Conservation (phyloP, 2,329 filamentous ascomycete species). For the Kalaharituber pfeilii region DNA sequence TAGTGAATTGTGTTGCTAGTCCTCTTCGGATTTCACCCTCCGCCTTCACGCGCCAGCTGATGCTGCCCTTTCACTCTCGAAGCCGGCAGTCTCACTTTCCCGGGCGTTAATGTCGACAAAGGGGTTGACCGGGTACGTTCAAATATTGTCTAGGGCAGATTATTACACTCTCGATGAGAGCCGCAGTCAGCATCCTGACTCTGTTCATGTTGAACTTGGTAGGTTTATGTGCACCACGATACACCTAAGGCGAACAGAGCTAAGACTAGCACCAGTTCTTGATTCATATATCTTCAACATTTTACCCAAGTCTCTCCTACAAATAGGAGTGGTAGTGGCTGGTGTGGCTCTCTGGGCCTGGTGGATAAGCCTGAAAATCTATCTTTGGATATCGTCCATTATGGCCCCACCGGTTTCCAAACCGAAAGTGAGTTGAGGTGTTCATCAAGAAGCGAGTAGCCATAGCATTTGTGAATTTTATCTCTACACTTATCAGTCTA, state of each 20-base stretch:
- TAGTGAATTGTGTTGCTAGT: no score
- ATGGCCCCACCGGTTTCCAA: no score
- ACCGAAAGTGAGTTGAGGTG: no score
- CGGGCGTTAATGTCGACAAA: not conserved
- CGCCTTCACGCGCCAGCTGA: conserved; percentile 11
- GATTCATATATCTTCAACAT: conserved; percentile 71
- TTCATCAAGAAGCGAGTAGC: no score
- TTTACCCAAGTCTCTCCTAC: conserved; percentile 58
- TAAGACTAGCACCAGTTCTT: conserved; percentile 40
- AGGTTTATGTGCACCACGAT: no score
- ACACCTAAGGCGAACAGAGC: no score
- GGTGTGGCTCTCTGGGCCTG: conserved; percentile 40
- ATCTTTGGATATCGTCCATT: conserved; percentile 17
- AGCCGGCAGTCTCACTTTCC: no score
- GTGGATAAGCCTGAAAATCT: conserved; percentile 34
- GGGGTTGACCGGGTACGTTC: conserved; percentile 49
- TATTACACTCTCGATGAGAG: conserved; percentile 58
- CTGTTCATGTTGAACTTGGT: conserved; percentile 58
- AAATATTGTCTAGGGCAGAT: no score
- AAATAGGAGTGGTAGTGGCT: conserved; percentile 51
- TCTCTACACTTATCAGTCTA: no score
- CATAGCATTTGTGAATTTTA: no score
- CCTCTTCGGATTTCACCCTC: conserved; percentile 12
- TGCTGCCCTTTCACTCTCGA: no score
- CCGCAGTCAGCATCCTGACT: conserved; percentile 45